Base-by-base conservation (phyloP, 768 basidiomycete genomes). In the Mycena vulgaris region DNA sequence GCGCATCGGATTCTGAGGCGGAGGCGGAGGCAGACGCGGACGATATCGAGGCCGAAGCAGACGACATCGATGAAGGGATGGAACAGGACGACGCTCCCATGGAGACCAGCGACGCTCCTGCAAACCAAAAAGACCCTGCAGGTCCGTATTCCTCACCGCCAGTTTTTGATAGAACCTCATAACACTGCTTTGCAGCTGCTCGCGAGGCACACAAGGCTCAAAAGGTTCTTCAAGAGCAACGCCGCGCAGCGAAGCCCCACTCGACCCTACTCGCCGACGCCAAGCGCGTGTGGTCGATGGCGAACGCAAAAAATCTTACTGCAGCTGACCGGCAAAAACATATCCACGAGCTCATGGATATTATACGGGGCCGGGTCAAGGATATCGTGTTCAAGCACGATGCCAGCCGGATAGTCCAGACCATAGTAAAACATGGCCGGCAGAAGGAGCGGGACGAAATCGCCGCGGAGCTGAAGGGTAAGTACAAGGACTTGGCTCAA, bases 301-400 rank as follows among this genome's bases (percentile, higher is more conserved):
- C 92, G 1, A 89, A 90, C 63, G 88, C 93, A 80, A 93, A 92
- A 80, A 89, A 89, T 55, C 86, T 96, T 42, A 81, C 90, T 0
- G 82, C 90, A 25, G 80, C 88, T 28, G 93, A 97, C 75, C 89
- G 96, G 27, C 89, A 91, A 72, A 89, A 90, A 74, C 90, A 95
- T 56, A 84, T 97, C 66, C 83, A 86, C 52, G 88, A 89, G 30
- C 86, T 98, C 11, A 94, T 95, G 89, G 82, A 84, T 33, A 86
- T 92, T 51, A 90, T 96, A 25, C 89, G 92, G 25, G 95, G 95
- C 6, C 90, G 91, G 73, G 90, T 97, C 49, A 91, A 91, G 68
- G 95, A 96, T 35, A 90, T 97, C 40, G 92, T 94, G 2, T 88
- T 95, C 77, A 97, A 96, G 80, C 96, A 97, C 75, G 95, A 97